These are phyloP conservation scores for Candida pseudocylindracea DNA, from an alignment of 1,139 yeast genomes.

Conservation along the genomic window DNA sequence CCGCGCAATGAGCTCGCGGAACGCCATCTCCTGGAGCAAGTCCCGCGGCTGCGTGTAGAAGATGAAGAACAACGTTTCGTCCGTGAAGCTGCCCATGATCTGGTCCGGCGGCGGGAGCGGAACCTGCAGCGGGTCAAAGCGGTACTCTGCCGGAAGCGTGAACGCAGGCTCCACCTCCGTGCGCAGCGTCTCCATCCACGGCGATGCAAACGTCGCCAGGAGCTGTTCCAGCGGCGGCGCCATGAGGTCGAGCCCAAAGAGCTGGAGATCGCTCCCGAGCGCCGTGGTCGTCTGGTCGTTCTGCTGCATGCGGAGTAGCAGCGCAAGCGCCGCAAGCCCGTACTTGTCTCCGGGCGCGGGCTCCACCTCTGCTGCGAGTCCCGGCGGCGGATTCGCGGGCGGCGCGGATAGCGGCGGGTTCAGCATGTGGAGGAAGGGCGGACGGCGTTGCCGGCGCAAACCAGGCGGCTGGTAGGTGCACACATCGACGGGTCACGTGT, in stretches of 20 bases:
- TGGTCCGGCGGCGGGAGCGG: slow-evolving; percentile 26
- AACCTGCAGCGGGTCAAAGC: slow-evolving; percentile 22
- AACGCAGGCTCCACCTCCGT: slow-evolving; percentile 81
- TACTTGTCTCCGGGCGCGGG: slow-evolving; percentile 26
- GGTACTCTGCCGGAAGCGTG: slow-evolving; percentile 24
- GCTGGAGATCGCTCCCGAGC: slow-evolving; percentile 63
- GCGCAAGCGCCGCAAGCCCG: slow-evolving; percentile 55
- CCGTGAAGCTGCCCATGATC: slow-evolving; percentile 58
- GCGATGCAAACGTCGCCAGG: slow-evolving; percentile 61
- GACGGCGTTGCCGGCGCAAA: no score
- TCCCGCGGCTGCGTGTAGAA: slow-evolving; percentile 91
- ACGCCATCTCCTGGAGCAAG: slow-evolving; percentile 81
- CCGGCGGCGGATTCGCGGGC: no score
- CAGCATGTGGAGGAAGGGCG: no score
- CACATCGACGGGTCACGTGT: no score
- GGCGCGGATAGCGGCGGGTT: no score
- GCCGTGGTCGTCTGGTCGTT: slow-evolving; percentile 50
- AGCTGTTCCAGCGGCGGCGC: slow-evolving; percentile 19
- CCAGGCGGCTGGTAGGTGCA: no score
- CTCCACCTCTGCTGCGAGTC: background rate
- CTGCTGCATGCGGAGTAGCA: slow-evolving; percentile 47
- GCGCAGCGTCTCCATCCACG: slow-evolving; percentile 85
- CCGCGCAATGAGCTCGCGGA: slow-evolving; percentile 69
- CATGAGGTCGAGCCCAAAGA: slow-evolving; percentile 43
- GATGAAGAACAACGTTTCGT: slow-evolving; percentile 81